Conservation (phyloP, 306 rosid genomes). For the Medicago truncatula region MtrunA17r5.0-ANR NC_053045.1:27997001-27997500, state of each 20-base stretch:
- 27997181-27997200: neutral
- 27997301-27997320: no score
- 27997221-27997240: neutral
- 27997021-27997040: constrained; percentile 56
- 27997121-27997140: constrained; percentile 40
- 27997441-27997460: neutral
- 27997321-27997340: no score
- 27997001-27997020: constrained; percentile 20
- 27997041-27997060: constrained; percentile 63
- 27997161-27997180: neutral
- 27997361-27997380: neutral
- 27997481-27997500: neutral
- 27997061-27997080: constrained; percentile 71
- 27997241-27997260: no score
- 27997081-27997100: constrained; percentile 62
- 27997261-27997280: no score
- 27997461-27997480: neutral
- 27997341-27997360: no score
- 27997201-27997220: neutral
- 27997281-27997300: no score
- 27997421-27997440: neutral
- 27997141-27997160: neutral
- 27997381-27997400: neutral
- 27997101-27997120: constrained; percentile 55
- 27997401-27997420: neutral